Base-by-base conservation (phyloP, 495 filamentous ascomycete species). In the Xylaria sp. region DNA sequence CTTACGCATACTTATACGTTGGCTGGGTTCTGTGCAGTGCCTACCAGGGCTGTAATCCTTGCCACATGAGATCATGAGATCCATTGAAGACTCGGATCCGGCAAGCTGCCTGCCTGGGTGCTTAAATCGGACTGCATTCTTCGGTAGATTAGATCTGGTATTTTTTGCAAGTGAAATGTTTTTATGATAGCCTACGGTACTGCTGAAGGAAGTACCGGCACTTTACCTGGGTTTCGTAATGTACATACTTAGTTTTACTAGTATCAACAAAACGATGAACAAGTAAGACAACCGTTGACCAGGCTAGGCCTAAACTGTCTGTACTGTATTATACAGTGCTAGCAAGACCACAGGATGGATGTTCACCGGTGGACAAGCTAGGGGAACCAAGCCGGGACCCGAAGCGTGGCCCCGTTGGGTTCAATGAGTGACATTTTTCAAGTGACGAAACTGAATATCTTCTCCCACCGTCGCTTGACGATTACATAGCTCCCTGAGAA, bases 381-480 rank as follows among this genome's bases (percentile, higher is more conserved):
- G 69, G 69, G 69, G 69, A 71, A 71, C 61, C 37, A 55, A 71
- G 44, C 69, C 69, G 69, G 69, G 29, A 6, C 48, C 68, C 35
- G 19, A 58, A 19, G n/a, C 59, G 50, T 65, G 44, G 37, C 33
- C 29, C 31, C 24, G 63, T 15, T 41, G 46, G 64, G 33, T 41
- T 67, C 33, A 29, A 19, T 15, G 24, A 29, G 6, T 67, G 35
- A 35, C 26, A 15, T 24, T 24, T 61, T 61, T 43, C 11, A 29
- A 33, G 50, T 57, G 52, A 58, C 66, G 52, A 59, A 57, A 40
- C 40, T 46, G 40, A 33, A 44, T 21, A 59, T 68, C 26, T 44
- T 68, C 35, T 33, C 52, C 53, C 40, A 37, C 37, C 35, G 29
- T 43, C 48, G n/a, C 63, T 9, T 33, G 33, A 21, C 8, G 3